These are phyloP conservation scores for Phytophthora agathidicida DNA, from an alignment of 352 stramenopile genomes.

Conservation along the genomic window DNA sequence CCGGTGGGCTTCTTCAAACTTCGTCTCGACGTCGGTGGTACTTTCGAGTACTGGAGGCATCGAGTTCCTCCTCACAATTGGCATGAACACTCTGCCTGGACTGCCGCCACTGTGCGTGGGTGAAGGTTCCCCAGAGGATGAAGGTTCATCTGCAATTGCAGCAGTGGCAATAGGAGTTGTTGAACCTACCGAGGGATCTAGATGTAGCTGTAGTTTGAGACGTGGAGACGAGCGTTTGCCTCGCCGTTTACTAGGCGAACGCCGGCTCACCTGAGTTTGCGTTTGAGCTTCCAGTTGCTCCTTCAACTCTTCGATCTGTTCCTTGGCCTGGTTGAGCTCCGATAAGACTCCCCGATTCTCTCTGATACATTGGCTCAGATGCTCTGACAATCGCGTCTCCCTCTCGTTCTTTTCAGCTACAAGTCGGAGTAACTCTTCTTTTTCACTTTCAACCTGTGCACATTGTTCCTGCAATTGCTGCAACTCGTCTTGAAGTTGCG, in stretches of 20 bases:
- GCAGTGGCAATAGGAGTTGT: not conserved
- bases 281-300: constrained; percentile 27
- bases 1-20: constrained; percentile 56
- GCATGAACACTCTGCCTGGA: constrained; percentile 20
- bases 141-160: constrained; percentile 13
- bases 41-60: constrained; percentile 25
- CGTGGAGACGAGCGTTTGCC: constrained; percentile 14
- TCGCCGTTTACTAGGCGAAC: constrained; percentile 36
- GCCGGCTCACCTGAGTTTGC: constrained; percentile 8
- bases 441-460: constrained; percentile 40
- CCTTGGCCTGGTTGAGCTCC: constrained; percentile 52
- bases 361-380: constrained; percentile 59
- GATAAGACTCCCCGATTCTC: constrained; percentile 58
- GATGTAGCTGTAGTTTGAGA: constrained; percentile 27
- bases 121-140: constrained; percentile 29
- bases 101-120: constrained; percentile 21
- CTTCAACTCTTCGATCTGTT: constrained; percentile 33
- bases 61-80: constrained; percentile 21
- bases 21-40: constrained; percentile 42
- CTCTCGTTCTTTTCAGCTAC: constrained; percentile 50
- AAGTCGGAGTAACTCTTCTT: constrained; percentile 38
- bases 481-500: constrained; percentile 67
- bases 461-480: constrained; percentile 52
- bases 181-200: constrained; percentile 10
- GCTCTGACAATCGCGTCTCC: constrained; percentile 42